These are phyloP conservation scores for Aspergillus aculeatinus DNA, from an alignment of 2,329 filamentous ascomycete genomes.

Conservation along the genomic window DNA sequence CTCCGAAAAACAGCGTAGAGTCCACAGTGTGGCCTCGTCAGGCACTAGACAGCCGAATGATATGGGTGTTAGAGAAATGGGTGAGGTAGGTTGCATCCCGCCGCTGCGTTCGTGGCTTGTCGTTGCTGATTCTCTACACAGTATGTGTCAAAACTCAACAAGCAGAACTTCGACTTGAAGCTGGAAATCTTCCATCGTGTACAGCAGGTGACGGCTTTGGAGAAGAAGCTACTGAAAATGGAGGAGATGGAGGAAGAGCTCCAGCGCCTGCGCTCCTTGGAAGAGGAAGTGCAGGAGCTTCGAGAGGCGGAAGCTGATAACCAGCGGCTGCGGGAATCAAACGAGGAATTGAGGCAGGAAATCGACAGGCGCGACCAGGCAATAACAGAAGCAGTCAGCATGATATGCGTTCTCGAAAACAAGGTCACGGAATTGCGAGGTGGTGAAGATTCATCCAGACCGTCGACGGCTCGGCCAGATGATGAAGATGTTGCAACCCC, in stretches of 20 bases:
- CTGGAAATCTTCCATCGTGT: constrained; percentile 43
- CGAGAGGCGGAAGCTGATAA: constrained; percentile 38
- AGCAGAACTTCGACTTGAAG: constrained; percentile 46
- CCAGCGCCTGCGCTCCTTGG: constrained; percentile 26
- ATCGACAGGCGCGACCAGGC: constrained; percentile 43
- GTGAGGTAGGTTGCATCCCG: constrained; percentile 33
- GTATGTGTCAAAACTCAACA: constrained; percentile 47
- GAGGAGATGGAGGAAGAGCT: constrained; percentile 39
- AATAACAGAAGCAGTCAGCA: constrained; percentile 43
- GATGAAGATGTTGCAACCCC: constrained; percentile 30
- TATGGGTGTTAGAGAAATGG: constrained; percentile 46
- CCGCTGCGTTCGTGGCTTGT: background rate
- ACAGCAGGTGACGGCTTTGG: constrained; percentile 36
- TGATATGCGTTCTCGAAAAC: constrained; percentile 45
- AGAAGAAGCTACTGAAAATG: constrained; percentile 41
- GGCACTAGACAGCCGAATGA: constrained; percentile 38
- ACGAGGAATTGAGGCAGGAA: constrained; percentile 38
- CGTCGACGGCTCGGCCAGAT: constrained; percentile 28
- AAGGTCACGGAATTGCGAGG: constrained; percentile 37
- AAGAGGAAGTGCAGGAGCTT: constrained; percentile 40
- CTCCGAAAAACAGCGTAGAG: constrained; percentile 38
- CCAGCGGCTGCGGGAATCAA: constrained; percentile 36
- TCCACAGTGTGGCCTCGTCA: constrained; percentile 29
- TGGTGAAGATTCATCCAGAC: constrained; percentile 19
- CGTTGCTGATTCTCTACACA: constrained; percentile 22